These are phyloP conservation scores for Microbotryomycetes sp. DNA, from an alignment of 1,284 basidiomycete genomes.

Conservation along the genomic window DNA sequence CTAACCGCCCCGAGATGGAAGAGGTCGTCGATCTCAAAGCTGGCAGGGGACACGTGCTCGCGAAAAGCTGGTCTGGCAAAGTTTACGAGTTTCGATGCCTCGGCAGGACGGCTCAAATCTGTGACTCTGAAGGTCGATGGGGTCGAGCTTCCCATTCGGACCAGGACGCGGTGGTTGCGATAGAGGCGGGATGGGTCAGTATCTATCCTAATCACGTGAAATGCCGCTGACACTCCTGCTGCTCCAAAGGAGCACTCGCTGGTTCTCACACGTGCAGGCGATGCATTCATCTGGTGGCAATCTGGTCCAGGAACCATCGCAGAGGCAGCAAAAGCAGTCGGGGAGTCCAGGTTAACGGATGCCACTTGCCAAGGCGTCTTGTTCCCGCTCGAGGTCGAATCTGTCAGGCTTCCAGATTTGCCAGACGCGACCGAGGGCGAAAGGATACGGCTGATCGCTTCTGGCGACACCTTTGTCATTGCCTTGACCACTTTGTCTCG, in stretches of 20 bases:
- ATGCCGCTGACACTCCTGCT: background rate
- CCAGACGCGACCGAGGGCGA: slow-evolving; percentile 7
- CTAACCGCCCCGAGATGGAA: background rate
- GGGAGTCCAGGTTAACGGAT: background rate
- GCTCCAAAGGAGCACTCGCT: slow-evolving; percentile 29
- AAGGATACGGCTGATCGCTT: slow-evolving; percentile 24
- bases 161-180: background rate
- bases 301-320: background rate
- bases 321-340: background rate
- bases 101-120: slow-evolving; percentile 16
- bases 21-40: slow-evolving; percentile 19
- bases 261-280: slow-evolving; percentile 11
- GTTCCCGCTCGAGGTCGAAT: slow-evolving; percentile 16
- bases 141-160: background rate
- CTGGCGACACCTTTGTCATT: slow-evolving; percentile 31
- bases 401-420: slow-evolving; percentile 11
- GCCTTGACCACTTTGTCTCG: slow-evolving; percentile 15
- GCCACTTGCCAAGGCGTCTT: slow-evolving; percentile 10
- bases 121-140: slow-evolving; percentile 15
- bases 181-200: slow-evolving; percentile 16
- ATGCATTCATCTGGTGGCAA: slow-evolving; percentile 28
- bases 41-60: slow-evolving; percentile 16
- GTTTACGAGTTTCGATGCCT: slow-evolving; percentile 15
- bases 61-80: slow-evolving; percentile 6
- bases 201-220: background rate